phyloP scores from a whole-genome alignment of 805 yeast species.

The Lachancea nothofagi region DNA sequence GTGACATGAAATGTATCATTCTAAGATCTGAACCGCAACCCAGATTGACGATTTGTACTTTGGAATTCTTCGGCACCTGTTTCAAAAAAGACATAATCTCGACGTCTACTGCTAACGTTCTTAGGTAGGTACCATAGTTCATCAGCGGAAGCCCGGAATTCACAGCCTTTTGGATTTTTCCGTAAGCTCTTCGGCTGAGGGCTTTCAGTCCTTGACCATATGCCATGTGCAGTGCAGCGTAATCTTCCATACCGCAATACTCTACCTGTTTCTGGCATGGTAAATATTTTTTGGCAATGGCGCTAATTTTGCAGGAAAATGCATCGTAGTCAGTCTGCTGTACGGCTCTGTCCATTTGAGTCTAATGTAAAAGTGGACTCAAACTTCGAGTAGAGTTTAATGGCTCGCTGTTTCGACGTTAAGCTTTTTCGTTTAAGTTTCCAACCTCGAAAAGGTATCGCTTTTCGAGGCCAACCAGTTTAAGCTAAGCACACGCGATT shows the following conservation, averaged over 20 bases:
- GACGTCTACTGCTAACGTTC: conserved; percentile 49
- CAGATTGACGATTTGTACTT: conserved; percentile 54
- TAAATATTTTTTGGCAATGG: conserved; percentile 45
- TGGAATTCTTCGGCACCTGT: conserved; percentile 14
- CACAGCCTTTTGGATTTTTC: conserved; percentile 18
- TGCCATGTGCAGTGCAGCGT: conserved; percentile 20
- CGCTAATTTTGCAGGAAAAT: conserved; percentile 54
- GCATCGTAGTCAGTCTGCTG: conserved; percentile 63
- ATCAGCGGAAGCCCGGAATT: conserved; percentile 53
- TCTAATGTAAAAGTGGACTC: too few species aligned
- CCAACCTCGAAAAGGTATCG: too few species aligned
- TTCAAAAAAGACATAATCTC: conserved; percentile 40
- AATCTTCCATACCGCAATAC: conserved; percentile 12
- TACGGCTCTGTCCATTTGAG: conserved; percentile 27
- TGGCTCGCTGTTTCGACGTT: too few species aligned
- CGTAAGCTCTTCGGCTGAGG: conserved; percentile 17
- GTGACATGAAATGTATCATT: conserved; percentile 35
- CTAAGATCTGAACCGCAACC: conserved; percentile 68
- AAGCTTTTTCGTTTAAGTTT: too few species aligned
- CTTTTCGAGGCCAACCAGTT: too few species aligned
- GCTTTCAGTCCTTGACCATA: conserved; percentile 20
- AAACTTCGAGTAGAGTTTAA: too few species aligned
- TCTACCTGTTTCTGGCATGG: conserved; percentile 31
- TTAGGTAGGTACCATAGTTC: conserved; percentile 62
- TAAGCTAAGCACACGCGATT: too few species aligned